Percentiles rank a stretch among this genome's conserved stretches.
phyloP scores from a whole-genome alignment of 1,139 yeast genomes.

The Hansenula sp. region DNA sequence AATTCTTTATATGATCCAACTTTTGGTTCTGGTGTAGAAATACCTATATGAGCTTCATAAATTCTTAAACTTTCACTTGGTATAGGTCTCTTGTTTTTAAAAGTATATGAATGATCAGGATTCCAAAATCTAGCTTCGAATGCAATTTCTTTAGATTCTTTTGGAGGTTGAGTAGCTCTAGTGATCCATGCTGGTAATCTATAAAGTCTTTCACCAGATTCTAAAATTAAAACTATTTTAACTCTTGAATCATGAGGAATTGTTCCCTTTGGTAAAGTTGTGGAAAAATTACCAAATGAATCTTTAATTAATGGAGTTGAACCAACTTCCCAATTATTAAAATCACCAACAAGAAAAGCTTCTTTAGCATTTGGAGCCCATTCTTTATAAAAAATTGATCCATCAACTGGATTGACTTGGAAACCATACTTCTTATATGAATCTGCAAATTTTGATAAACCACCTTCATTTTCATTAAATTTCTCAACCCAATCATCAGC shows the following conservation, averaged over 20 bases:
- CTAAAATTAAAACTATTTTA: slow-evolving; percentile 63
- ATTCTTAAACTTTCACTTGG: slow-evolving; percentile 60
- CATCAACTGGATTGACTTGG: slow-evolving; percentile 50
- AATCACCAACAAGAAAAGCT: slow-evolving; percentile 84
- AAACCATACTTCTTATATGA: slow-evolving; percentile 70
- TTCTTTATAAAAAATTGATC: slow-evolving; percentile 61
- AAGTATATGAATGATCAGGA: slow-evolving; percentile 55
- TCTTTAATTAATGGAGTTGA: slow-evolving; percentile 45
- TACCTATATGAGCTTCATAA: slow-evolving; percentile 96
- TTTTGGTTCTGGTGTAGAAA: slow-evolving; percentile 84
- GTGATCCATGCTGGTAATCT: slow-evolving; percentile 88
- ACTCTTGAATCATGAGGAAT: slow-evolving; percentile 80
- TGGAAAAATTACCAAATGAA: slow-evolving; percentile 66
- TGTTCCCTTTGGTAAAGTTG: slow-evolving; percentile 44
- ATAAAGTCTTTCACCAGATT: slow-evolving; percentile 67
- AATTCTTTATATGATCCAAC: slow-evolving; percentile 85
- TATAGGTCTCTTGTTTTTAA: slow-evolving; percentile 60
- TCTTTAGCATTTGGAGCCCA: slow-evolving; percentile 84
- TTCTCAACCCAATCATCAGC: slow-evolving; percentile 56
- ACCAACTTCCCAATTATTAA: slow-evolving; percentile 68
- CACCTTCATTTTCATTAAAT: slow-evolving; percentile 37
- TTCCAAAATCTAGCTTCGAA: slow-evolving; percentile 96
- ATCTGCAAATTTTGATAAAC: slow-evolving; percentile 36
- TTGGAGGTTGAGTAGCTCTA: slow-evolving; percentile 71
- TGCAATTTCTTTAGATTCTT: slow-evolving; percentile 38